Evolutionary conservation across 805 yeast species (phyloP).

Genomic region (Kodamaea kaohsiungensis): DNA sequence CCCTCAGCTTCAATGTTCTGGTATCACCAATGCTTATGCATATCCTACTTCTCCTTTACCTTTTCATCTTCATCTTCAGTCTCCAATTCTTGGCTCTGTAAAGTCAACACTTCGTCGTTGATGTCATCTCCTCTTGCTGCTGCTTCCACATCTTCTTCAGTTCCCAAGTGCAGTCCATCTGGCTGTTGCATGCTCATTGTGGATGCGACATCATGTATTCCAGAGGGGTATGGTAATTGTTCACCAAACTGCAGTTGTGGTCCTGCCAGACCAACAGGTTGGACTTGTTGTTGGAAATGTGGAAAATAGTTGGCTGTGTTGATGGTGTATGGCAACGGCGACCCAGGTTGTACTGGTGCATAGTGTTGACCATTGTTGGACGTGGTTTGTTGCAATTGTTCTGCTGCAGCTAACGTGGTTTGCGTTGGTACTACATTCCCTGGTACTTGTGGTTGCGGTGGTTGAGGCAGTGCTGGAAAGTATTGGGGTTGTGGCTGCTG

Average conservation of each 20-base stretch:
- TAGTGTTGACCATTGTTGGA: slow-evolving; percentile 13
- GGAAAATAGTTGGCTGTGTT: slow-evolving; percentile 20
- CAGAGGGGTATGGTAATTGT: slow-evolving; percentile 19
- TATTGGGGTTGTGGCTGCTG: slow-evolving; percentile 34
- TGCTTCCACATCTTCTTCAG: neutral
- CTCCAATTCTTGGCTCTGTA: slow-evolving; percentile 10
- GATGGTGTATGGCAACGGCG: slow-evolving; percentile 11
- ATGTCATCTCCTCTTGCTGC: neutral
- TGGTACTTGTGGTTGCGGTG: slow-evolving; percentile 5
- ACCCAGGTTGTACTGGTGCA: slow-evolving; percentile 6
- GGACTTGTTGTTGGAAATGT: slow-evolving; percentile 10
- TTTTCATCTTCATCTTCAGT: slow-evolving; percentile 2
- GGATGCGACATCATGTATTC: slow-evolving; percentile 13
- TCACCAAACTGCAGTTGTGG: slow-evolving; percentile 12
- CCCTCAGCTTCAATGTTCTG: neutral
- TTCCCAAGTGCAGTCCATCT: neutral
- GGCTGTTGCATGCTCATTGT: slow-evolving; percentile 1
- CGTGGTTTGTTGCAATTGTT: slow-evolving; percentile 5
- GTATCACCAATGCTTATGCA: neutral
- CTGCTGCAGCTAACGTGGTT: slow-evolving; percentile 1
- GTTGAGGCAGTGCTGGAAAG: slow-evolving; percentile 39
- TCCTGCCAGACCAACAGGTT: neutral
- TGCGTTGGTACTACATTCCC: neutral
- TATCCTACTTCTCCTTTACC: neutral
- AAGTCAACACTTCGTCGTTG: slow-evolving; percentile 15